A percentile compares a stretch with the other conserved stretches of the same genome.
These are phyloP conservation scores for bread wheat (Triticum aestivum) DNA, from an alignment of 176 grass and related monocot species.

Conservation along the genomic window IWGSC_CS_RefSeq_v2.1 NC_057807.1:29552944-29553443, in stretches of 20 bases:
- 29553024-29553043: background rate
- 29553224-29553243: slow-evolving; percentile 20
- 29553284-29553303: too few species aligned
- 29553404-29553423: background rate
- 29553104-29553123: slow-evolving; percentile 38
- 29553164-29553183: background rate
- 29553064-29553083: background rate
- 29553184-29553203: background rate
- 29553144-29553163: background rate
- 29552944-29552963: background rate
- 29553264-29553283: background rate
- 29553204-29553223: background rate
- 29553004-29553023: background rate
- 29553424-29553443: background rate
- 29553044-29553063: slow-evolving; percentile 31
- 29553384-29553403: background rate
- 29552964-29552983: background rate
- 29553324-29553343: background rate
- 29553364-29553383: background rate
- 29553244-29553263: background rate
- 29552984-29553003: too few species aligned
- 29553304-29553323: background rate
- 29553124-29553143: slow-evolving; percentile 37
- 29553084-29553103: background rate
- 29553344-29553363: slow-evolving; percentile 1